Conservation (phyloP, 2,329 filamentous ascomycete species). For the Tothia fuscella region DNA sequence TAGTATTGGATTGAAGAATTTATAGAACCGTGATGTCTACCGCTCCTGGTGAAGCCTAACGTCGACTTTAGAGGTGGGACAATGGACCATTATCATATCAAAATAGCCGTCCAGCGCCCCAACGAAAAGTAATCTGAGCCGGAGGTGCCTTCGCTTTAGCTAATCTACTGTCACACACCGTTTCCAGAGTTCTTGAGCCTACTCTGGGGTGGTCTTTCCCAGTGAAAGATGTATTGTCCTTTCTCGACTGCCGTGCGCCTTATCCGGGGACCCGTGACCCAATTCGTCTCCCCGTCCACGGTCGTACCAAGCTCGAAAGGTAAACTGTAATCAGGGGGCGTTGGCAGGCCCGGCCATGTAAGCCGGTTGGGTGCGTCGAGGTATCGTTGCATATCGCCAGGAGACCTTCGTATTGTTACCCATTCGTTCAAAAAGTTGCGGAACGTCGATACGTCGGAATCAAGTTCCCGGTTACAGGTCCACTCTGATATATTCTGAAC, state of each 20-base stretch:
- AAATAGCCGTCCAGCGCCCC: too few relatives aligned
- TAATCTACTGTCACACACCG: neutral
- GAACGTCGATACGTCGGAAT: slow-evolving; percentile 8
- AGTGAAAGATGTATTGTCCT: slow-evolving; percentile 4
- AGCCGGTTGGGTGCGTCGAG: slow-evolving; percentile 6
- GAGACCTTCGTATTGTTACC: slow-evolving; percentile 5
- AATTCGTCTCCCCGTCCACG: slow-evolving; percentile 1
- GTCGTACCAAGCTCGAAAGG: slow-evolving; percentile 6
- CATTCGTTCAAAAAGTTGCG: slow-evolving; percentile 9
- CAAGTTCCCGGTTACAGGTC: slow-evolving; percentile 9
- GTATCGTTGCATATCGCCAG: slow-evolving; percentile 4
- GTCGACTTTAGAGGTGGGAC: too few relatives aligned
- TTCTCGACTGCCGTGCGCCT: slow-evolving; percentile 4
- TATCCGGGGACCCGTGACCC: slow-evolving; percentile 5
- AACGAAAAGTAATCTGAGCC: too few relatives aligned
- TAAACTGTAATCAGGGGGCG: slow-evolving; percentile 3
- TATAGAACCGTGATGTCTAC: too few relatives aligned
- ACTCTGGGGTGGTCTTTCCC: slow-evolving; percentile 5
- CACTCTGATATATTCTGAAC: slow-evolving; percentile 10
- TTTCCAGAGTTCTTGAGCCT: slow-evolving; percentile 4
- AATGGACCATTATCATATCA: too few relatives aligned
- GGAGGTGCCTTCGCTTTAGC: too few relatives aligned
- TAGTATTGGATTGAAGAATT: too few relatives aligned
- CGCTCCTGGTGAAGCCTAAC: too few relatives aligned
- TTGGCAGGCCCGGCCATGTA: slow-evolving; percentile 7